These are phyloP conservation scores for Plenodomus biglobosus DNA, from an alignment of 2,329 filamentous ascomycete genomes.

Conservation along the genomic window DNA sequence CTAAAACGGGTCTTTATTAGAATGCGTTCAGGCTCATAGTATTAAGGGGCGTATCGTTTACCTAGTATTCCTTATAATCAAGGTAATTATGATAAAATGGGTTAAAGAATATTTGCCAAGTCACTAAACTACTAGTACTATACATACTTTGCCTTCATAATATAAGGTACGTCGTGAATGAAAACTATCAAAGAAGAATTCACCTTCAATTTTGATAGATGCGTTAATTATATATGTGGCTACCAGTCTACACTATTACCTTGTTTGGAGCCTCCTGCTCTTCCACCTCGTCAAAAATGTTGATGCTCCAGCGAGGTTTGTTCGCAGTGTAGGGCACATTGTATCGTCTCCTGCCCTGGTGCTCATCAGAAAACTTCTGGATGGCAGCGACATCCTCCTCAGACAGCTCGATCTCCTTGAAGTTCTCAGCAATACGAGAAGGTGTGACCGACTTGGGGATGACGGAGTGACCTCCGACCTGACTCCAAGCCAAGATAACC, in stretches of 20 bases:
- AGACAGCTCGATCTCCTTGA: slow-evolving; percentile 31
- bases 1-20: too few species aligned
- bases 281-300: slow-evolving; percentile 38
- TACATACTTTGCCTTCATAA: too few species aligned
- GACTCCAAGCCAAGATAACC: slow-evolving; percentile 82
- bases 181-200: too few species aligned
- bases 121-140: too few species aligned
- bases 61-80: too few species aligned
- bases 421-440: slow-evolving; percentile 32
- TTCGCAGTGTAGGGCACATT: slow-evolving; percentile 48
- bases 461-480: slow-evolving; percentile 57
- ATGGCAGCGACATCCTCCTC: slow-evolving; percentile 28
- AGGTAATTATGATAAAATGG: too few species aligned
- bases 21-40: too few species aligned
- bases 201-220: too few species aligned
- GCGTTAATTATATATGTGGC: too few species aligned
- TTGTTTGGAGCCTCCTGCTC: slow-evolving; percentile 26
- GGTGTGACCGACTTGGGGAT: slow-evolving; percentile 36
- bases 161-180: too few species aligned
- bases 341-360: slow-evolving; percentile 28
- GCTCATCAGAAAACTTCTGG: slow-evolving; percentile 55
- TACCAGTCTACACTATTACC: slow-evolving; percentile 6
- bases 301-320: slow-evolving; percentile 35
- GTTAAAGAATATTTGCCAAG: too few species aligned
- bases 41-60: too few species aligned